Evolutionary conservation across 2,329 filamentous ascomycete genomes (phyloP), one percentile per base, ranked within the genome.

Genomic region (Escovopsis weberi): DNA sequence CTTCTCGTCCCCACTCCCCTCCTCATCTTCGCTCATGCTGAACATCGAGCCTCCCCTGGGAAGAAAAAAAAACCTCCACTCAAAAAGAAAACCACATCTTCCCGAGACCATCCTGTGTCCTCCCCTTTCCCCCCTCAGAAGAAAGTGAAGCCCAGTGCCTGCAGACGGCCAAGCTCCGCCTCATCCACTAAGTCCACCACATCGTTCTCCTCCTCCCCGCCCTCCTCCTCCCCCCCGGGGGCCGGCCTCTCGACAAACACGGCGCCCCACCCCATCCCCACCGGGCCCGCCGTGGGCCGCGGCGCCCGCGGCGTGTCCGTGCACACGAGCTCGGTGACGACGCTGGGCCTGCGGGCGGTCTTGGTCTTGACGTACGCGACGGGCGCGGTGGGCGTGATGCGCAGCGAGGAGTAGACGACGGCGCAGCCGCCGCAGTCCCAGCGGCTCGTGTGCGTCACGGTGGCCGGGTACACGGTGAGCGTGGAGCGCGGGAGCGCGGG

Each of bases 371-470:
- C 43, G 15, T 43, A 40, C 23, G 15, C 12, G 28, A 45, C 40
- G 6, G 44, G 42, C 11, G 37, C 40, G 23, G 44, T 40, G 26
- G 43, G 43, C 10, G 41, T 30, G 36, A 48, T 12, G 33, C 35
- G 39, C 8, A 8, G 36, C 12, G 47, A 48, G 15, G 39, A 46
- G 46, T 46, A 49, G 26, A 39, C 38, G n/a, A 49, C 28, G 19
- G 36, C 42, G 28, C 47, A 49, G 15, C 33, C 30, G 23, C 42
- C 45, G 33, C 46, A 49, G 38, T 40, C 36, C n/a, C 43, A 35
- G 19, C 26, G 40, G 11, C 40, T 44, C 15, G 44, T 46, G 4
- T 23, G 26, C 30, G 46, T 48, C 23, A 44, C 43, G 11, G 46
- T 48, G 12, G 26, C 23, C 11, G 41, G 26, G 42, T 46, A 46